phyloP scores from a whole-genome alignment of 345 rosid genomes.

The Populus alba region DNA sequence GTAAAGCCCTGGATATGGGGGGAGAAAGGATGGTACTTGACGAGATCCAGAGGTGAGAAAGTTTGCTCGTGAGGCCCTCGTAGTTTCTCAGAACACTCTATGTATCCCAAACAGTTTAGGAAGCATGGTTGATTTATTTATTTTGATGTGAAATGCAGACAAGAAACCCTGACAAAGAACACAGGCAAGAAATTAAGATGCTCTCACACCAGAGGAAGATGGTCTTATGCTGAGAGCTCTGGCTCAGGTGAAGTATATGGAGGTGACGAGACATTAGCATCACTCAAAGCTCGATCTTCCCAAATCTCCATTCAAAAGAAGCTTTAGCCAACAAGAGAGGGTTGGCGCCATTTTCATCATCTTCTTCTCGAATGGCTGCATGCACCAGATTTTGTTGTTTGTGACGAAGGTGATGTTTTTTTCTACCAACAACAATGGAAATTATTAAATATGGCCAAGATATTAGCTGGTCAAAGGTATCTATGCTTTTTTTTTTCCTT shows the following conservation, averaged over 20 bases:
- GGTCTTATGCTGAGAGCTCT: too few relatives aligned
- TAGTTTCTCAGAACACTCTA: neutral
- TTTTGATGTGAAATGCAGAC: constrained; percentile 38
- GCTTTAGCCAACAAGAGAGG: constrained; percentile 67
- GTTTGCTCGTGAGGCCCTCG: constrained; percentile 53
- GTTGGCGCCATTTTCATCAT: constrained; percentile 55
- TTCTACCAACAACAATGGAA: constrained; percentile 84
- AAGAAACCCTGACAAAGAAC: constrained; percentile 71
- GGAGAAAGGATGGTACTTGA: constrained; percentile 72
- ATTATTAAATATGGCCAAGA: constrained; percentile 70
- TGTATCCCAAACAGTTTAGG: neutral
- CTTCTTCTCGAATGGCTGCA: constrained; percentile 91
- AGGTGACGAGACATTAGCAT: constrained; percentile 76
- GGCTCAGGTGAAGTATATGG: constrained; percentile 96
- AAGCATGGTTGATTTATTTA: neutral
- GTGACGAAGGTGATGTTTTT: constrained; percentile 85
- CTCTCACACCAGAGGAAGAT: constrained; percentile 89
- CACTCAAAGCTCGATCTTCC: constrained; percentile 70
- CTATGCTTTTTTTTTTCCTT: neutral
- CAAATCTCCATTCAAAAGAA: constrained; percentile 81
- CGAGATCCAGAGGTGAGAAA: constrained; percentile 75
- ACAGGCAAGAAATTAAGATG: constrained; percentile 67
- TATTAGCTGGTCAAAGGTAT: constrained; percentile 91
- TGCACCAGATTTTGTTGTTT: constrained; percentile 85
- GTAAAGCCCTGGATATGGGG: constrained; percentile 31